Evolutionary conservation across 768 basidiomycete species (phyloP).

Genomic region (Lactarius sp.): DNA sequence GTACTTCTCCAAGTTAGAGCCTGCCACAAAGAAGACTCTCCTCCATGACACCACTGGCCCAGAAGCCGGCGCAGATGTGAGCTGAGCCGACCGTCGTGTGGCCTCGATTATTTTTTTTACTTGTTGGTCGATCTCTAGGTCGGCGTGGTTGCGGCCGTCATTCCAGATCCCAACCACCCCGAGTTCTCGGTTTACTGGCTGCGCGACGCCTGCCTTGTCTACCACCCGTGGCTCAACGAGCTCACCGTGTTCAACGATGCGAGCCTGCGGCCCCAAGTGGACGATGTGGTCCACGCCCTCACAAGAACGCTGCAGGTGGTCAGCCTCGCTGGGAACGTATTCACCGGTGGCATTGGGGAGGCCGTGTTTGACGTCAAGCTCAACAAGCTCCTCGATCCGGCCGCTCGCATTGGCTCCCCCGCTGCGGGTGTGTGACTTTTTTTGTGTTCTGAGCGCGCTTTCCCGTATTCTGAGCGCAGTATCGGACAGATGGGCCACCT

Average conservation of each 20-base stretch:
- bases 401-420: slow-evolving; percentile 18
- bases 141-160: slow-evolving; percentile 6
- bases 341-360: slow-evolving; percentile 20
- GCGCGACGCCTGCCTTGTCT: slow-evolving; percentile 19
- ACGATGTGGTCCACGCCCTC: slow-evolving; percentile 19
- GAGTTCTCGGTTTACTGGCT: slow-evolving; percentile 17
- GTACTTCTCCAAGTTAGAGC: slow-evolving; percentile 15
- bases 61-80: slow-evolving; percentile 19
- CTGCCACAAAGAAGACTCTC: slow-evolving; percentile 2
- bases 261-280: slow-evolving; percentile 10
- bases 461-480: not conserved
- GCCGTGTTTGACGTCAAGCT: slow-evolving; percentile 15
- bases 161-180: slow-evolving; percentile 6
- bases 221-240: slow-evolving; percentile 20
- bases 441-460: not conserved
- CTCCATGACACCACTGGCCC: slow-evolving; percentile 21
- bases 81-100: not conserved
- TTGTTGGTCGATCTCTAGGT: not conserved
- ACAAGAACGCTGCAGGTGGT: slow-evolving; percentile 13
- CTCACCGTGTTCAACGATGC: slow-evolving; percentile 16
- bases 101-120: not conserved
- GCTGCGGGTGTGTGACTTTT: slow-evolving; percentile 11
- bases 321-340: slow-evolving; percentile 20
- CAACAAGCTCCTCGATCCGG: slow-evolving; percentile 7
- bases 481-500: slow-evolving; percentile 16